Conservation (phyloP, 2,329 filamentous ascomycete species). For the Tolypocladium ovalisporum region DNA sequence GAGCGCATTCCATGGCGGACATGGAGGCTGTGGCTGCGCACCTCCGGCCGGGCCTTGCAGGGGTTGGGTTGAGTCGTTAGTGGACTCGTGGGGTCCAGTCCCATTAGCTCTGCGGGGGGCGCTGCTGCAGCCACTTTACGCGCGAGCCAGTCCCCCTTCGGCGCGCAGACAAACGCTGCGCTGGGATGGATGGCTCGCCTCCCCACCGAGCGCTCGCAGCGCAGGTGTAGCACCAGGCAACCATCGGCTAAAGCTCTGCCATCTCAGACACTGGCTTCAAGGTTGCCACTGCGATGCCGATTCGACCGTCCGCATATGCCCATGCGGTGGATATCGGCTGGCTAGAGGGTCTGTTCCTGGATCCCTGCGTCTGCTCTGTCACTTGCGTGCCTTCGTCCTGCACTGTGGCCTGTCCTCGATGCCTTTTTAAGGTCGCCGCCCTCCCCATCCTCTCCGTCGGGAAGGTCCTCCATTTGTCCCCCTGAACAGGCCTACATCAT, state of each 20-base stretch:
- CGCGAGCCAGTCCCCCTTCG: neutral
- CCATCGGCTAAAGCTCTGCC: neutral
- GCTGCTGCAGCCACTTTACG: slow-evolving; percentile 8
- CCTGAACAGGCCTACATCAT: neutral
- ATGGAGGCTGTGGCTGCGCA: too few relatives aligned
- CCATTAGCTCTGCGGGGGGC: neutral
- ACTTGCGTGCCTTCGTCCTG: neutral
- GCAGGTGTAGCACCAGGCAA: neutral
- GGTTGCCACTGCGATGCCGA: neutral
- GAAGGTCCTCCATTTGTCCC: neutral
- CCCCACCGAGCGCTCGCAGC: neutral
- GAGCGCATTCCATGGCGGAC: neutral
- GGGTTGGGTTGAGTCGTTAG: slow-evolving; percentile 9
- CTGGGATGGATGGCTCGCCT: neutral
- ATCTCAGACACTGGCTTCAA: neutral
- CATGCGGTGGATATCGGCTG: neutral
- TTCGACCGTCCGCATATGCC: neutral
- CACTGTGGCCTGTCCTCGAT: neutral
- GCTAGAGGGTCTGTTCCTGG: neutral
- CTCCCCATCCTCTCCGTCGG: neutral
- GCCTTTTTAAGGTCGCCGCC: neutral
- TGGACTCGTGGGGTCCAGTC: neutral
- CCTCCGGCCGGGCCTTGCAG: neutral
- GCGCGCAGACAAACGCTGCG: neutral
- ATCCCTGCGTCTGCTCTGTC: neutral